Base-by-base conservation (phyloP, 2,329 filamentous ascomycete genomes). In the Epichloe gansuensis region DNA sequence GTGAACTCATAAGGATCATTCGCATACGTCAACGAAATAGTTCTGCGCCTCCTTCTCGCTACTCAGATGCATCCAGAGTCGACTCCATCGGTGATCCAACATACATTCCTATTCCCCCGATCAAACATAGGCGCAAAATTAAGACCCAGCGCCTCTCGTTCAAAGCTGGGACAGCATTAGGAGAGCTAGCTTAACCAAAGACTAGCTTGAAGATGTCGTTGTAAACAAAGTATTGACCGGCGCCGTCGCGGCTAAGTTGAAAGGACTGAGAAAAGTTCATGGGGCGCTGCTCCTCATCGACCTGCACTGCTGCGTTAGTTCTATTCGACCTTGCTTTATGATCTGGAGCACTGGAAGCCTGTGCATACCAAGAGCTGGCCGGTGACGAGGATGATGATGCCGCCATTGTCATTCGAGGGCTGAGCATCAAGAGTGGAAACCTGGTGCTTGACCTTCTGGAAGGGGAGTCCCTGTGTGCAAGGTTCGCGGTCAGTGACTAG, bases 201-300 rank as follows among this genome's bases (percentile, higher is more conserved):
- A 95, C 80, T 57, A 97, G 81, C 73, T 88, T 88, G 83, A 97
- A 97, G 68, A 97, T 74, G 70, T 97, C 91, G 77, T 97, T 96
- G 75, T 84, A 85, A 67, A 97, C 86, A 69, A 81, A 96, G 76
- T 86, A 95, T 72, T 77, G 82, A 61, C 82, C 85, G 50, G 71
- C 71, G 49, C 71, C 71, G 52, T 89, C 85, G 56, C 82, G 83
- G 59, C 82, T 71, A 57, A 97, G 84, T 71, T 94, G 86, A 80
- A 97, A 97, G 53, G 80, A 74, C 74, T 97, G 91, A 53, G 84
- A 84, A 74, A 91, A 98, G 78, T 81, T 90, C 85, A 96, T 93
- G 45, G 89, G 88, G 64, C 82, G 82, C 68, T 86, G 77, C 71
- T 90, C 83, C 61, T 91, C 90, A 59, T 95, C 89, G 62, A 95